Percentiles rank a stretch among this genome's conserved stretches.
Conservation (phyloP, 495 filamentous ascomycete species). For the Aspergillus mulundensis region DNA sequence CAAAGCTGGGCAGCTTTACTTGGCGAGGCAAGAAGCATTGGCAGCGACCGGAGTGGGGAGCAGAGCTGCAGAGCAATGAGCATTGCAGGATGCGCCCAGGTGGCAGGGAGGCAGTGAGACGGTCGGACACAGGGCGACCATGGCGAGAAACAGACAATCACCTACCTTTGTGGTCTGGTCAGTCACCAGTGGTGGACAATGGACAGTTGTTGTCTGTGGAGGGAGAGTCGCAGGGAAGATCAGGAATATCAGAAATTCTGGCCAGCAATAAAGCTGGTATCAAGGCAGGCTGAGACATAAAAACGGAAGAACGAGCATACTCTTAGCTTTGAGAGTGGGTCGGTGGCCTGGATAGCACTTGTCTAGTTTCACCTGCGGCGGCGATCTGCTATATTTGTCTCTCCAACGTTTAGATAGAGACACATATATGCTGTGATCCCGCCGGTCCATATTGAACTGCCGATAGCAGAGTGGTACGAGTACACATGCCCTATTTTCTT, state of each 20-base stretch:
- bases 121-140: not conserved
- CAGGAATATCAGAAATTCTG: slow-evolving; percentile 1
- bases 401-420: not conserved
- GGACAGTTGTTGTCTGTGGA: not conserved
- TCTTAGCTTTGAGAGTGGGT: not conserved
- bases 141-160: not conserved
- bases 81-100: not conserved
- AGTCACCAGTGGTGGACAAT: not conserved
- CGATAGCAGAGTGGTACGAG: not conserved
- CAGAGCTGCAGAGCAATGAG: not conserved
- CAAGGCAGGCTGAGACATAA: not conserved
- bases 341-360: not conserved
- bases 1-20: slow-evolving; percentile 3
- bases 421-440: not conserved
- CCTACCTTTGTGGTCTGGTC: not conserved
- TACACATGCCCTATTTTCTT: not conserved
- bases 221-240: not conserved
- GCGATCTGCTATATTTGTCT: slow-evolving; percentile 20
- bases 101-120: not conserved
- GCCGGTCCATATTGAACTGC: not conserved
- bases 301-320: not conserved
- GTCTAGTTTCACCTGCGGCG: slow-evolving; percentile 8
- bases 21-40: slow-evolving; percentile 6
- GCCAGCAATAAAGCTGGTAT: not conserved
- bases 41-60: slow-evolving; percentile 10